These are phyloP conservation scores for Lachnellula arida DNA, from an alignment of 2,329 filamentous ascomycete species.

Conservation along the genomic window DNA sequence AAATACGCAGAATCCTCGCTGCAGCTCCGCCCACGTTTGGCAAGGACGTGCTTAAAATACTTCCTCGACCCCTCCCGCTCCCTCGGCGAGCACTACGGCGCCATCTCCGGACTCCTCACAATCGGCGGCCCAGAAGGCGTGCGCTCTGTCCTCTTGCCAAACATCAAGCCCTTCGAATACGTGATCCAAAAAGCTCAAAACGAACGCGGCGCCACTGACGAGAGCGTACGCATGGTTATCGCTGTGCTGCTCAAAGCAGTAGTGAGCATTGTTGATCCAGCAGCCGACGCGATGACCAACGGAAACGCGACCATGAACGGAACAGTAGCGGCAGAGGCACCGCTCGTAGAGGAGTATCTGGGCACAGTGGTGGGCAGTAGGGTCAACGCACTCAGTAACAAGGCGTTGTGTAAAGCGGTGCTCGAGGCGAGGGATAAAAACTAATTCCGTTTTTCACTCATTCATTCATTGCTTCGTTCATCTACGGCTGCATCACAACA, in stretches of 20 bases:
- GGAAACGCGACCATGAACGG: conserved; percentile 15
- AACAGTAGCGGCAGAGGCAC: conserved; percentile 15
- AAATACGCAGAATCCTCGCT: conserved; percentile 80
- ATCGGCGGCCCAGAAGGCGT: conserved; percentile 67
- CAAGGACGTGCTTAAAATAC: conserved; percentile 86
- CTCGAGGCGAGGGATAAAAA: conserved; percentile 24
- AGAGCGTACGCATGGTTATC: conserved; percentile 58
- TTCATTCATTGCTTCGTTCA: neutral
- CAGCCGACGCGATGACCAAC: conserved; percentile 13
- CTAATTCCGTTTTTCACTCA: neutral
- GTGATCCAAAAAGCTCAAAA: conserved; percentile 52
- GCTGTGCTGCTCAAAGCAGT: conserved; percentile 52
- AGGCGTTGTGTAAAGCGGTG: conserved; percentile 28
- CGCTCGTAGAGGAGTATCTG: conserved; percentile 27
- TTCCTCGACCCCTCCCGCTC: conserved; percentile 85
- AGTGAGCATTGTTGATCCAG: conserved; percentile 44
- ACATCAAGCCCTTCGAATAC: conserved; percentile 58
- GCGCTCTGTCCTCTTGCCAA: conserved; percentile 60
- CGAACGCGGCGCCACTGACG: conserved; percentile 46
- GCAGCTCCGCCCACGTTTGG: conserved; percentile 80
- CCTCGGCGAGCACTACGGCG: conserved; percentile 81
- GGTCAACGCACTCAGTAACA: conserved; percentile 23
- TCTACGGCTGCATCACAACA: neutral
- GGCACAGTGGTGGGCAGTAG: conserved; percentile 27
- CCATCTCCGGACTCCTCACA: conserved; percentile 72